Conservation (phyloP, 1,139 yeast genomes). For the Pichia sp. region DNA sequence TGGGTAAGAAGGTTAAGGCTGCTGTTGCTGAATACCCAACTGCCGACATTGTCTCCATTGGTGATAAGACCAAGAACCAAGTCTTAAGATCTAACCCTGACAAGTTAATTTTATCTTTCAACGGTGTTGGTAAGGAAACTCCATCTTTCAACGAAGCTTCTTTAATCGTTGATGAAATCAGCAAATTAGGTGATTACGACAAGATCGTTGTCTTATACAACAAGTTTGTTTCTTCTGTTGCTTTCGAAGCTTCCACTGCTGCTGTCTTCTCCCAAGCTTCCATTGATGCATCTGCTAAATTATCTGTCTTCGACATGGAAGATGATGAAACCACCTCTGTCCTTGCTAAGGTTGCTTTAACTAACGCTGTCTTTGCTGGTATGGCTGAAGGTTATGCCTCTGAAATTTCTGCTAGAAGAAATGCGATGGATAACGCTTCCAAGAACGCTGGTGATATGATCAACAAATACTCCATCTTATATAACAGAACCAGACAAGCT, state of each 20-base stretch:
- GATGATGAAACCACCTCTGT: slow-evolving; percentile 66
- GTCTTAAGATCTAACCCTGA: slow-evolving; percentile 78
- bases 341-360: slow-evolving; percentile 79
- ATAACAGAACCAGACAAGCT: slow-evolving; percentile 99
- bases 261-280: slow-evolving; percentile 68
- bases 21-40: slow-evolving; percentile 62
- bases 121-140: slow-evolving; percentile 94
- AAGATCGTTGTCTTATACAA: slow-evolving; percentile 83
- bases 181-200: slow-evolving; percentile 66
- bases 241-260: slow-evolving; percentile 81
- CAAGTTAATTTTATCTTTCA: slow-evolving; percentile 70
- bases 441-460: slow-evolving; percentile 99
- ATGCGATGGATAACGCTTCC: slow-evolving; percentile 99
- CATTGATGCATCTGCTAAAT: slow-evolving; percentile 84
- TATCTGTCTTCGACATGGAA: slow-evolving; percentile 81
- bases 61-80: slow-evolving; percentile 93
- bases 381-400: slow-evolving; percentile 99
- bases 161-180: slow-evolving; percentile 82
- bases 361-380: slow-evolving; percentile 88
- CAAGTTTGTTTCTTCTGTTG: slow-evolving; percentile 81
- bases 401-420: slow-evolving; percentile 98
- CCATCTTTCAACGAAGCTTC: slow-evolving; percentile 93
- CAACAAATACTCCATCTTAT: slow-evolving; percentile 89
- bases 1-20: slow-evolving; percentile 83
- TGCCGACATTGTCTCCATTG: slow-evolving; percentile 83